Conservation (phyloP, 495 filamentous ascomycete genomes). For the Trichoderma orchidacearum region DNA sequence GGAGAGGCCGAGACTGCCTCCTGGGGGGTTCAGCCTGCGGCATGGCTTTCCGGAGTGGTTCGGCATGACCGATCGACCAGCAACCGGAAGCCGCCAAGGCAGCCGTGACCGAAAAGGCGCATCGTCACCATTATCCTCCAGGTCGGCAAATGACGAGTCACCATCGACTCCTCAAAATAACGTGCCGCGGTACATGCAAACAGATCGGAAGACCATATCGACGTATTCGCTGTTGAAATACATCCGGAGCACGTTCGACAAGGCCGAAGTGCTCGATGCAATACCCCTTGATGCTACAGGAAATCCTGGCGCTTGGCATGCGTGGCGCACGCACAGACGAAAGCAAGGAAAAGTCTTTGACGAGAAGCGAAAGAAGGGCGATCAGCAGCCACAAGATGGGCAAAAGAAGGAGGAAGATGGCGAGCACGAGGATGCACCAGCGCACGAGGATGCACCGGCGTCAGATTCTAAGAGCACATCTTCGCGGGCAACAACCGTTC, state of each 20-base stretch:
- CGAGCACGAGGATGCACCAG: not conserved
- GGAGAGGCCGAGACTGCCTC: conserved; percentile 68
- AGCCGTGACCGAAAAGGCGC: not conserved
- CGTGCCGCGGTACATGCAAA: conserved; percentile 5
- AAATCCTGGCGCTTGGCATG: conserved; percentile 81
- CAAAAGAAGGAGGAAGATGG: not conserved
- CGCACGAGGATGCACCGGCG: not conserved
- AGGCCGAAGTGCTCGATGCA: conserved; percentile 59
- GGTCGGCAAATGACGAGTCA: not conserved
- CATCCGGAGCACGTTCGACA: conserved; percentile 67
- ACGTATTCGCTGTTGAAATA: conserved; percentile 61
- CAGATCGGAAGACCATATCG: conserved; percentile 15
- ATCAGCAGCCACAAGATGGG: not conserved
- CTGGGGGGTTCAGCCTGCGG: conserved; percentile 74
- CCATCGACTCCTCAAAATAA: not conserved
- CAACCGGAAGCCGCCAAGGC: not conserved
- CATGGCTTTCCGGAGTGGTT: conserved; percentile 91
- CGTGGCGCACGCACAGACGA: conserved; percentile 60
- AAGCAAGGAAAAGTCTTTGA: conserved; percentile 14
- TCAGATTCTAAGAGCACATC: conserved; percentile 2
- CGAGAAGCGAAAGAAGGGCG: not conserved
- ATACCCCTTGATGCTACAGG: conserved; percentile 71
- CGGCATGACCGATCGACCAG: conserved; percentile 24
- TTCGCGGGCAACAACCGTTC: conserved; percentile 13
- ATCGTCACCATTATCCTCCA: not conserved